phyloP scores from a whole-genome alignment of 2,329 filamentous ascomycete genomes.

The Neopestalotiopsis clavispora region DNA sequence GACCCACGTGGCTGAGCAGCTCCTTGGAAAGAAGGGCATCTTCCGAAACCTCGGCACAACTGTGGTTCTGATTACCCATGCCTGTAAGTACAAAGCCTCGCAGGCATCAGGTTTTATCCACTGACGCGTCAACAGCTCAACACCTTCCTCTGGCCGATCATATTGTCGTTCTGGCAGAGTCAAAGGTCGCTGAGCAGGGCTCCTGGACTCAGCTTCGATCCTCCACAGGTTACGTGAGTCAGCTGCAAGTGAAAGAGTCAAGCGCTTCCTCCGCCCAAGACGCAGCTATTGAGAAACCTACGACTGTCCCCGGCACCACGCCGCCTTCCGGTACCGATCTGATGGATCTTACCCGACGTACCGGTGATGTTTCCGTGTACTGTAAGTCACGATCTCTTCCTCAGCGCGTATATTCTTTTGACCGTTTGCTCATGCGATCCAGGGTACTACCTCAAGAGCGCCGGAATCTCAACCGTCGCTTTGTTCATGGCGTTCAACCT shows the following conservation, averaged over 20 bases:
- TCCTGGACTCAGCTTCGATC: constrained; percentile 2
- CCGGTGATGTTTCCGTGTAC: constrained; percentile 5
- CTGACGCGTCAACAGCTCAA: background rate
- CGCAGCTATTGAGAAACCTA: background rate
- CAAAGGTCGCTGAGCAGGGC: constrained; percentile 4
- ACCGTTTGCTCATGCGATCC: background rate
- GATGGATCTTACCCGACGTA: constrained; percentile 2
- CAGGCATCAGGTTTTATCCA: background rate
- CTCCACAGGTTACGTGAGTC: background rate
- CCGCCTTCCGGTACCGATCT: background rate
- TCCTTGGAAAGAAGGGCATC: constrained; percentile 37
- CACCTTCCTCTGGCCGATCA: constrained; percentile 11
- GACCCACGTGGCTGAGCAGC: constrained; percentile 30
- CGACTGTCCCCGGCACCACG: background rate
- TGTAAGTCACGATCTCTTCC: background rate
- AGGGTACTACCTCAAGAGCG: constrained; percentile 8
- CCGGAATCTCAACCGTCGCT: background rate
- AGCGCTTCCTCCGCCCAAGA: background rate
- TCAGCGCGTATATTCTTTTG: background rate
- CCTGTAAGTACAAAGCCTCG: background rate
- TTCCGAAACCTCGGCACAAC: constrained; percentile 33
- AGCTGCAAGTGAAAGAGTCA: constrained; percentile 7
- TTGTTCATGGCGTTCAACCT: background rate
- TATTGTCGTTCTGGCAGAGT: constrained; percentile 5
- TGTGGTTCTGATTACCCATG: constrained; percentile 24